Evolutionary conservation across 2,329 filamentous ascomycete species (phyloP), one percentile per base, ranked within the genome.

Genomic region (Botryosphaeria dothidea): DNA sequence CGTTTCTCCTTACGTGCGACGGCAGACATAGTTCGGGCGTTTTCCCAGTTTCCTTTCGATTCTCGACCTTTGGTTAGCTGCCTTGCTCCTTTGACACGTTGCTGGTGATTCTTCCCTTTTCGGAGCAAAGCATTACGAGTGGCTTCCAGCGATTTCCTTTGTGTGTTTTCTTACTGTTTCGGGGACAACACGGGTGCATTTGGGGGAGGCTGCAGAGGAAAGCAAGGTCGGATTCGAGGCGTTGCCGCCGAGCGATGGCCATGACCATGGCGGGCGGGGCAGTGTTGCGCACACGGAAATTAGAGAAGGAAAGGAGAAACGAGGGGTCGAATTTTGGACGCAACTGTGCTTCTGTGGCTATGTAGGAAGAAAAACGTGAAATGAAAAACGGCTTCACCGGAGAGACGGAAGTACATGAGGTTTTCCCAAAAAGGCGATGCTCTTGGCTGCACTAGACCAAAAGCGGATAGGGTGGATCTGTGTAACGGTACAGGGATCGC

Each of bases 361-460:
- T 46, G 56, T 60, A 60, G 56, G 56, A 60, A 60, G 54, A 57
- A 58, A 21, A 60, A 60, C 56, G 56, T 60, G 56, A 60, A 60
- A 60, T 60, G 56, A 60, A 60, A 57, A 60, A 60, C n/a, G 56
- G 56, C 56, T 60, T 46, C 56, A 46, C 38, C 56, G 56, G 23
- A 38, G 38, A 60, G 38, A 46, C 25, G 56, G 56, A 60, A 31
- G 56, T 60, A 31, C 56, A 60, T 36, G 25, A 4, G 11, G 54
- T 29, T 17, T 41, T 43, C 54, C 54, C 38, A 58, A 60, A 60
- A 25, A 60, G 56, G 56, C 25, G 54, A 58, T 58, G 36, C 54
- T 36, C 54, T 60, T 60, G 56, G 38, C 41, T n/a, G 56, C 41
- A n/a, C 56, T 60, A 60, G 29, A 4, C 56, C 56, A 15, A 23